A percentile compares a stretch with the other conserved stretches of the same genome.
phyloP scores from a whole-genome alignment of 371 early-diverging fungal genomes.

The Mucor racemosus region DNA sequence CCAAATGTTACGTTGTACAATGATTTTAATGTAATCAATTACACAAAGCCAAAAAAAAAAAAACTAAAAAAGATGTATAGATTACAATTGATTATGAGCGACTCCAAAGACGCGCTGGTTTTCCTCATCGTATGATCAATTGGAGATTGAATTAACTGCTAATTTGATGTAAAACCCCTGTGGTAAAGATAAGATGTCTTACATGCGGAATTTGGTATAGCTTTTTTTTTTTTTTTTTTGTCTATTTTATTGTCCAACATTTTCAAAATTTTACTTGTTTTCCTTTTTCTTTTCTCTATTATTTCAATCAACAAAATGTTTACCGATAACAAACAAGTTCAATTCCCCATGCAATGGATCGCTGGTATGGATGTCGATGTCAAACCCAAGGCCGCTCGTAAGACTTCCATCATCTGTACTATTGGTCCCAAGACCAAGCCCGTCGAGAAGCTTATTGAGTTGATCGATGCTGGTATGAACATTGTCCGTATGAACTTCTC shows the following conservation, averaged over 20 bases:
- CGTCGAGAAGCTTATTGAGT: slow-evolving; percentile 80
- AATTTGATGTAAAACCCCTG: slow-evolving; percentile 30
- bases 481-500: slow-evolving; percentile 95
- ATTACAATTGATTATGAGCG: slow-evolving; percentile 14
- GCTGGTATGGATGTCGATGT: slow-evolving; percentile 69
- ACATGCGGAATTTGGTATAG: slow-evolving; percentile 13
- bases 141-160: slow-evolving; percentile 23
- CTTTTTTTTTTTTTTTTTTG: slow-evolving; percentile 12
- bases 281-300: slow-evolving; percentile 9
- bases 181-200: slow-evolving; percentile 23
- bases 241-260: background rate
- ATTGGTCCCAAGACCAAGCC: slow-evolving; percentile 82
- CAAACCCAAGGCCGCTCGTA: slow-evolving; percentile 68
- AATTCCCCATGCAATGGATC: slow-evolving; percentile 72
- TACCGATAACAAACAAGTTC: slow-evolving; percentile 24
- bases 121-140: slow-evolving; percentile 14
- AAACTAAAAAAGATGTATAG: background rate
- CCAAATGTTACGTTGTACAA: slow-evolving; percentile 4
- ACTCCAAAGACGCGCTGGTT: slow-evolving; percentile 4
- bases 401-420: slow-evolving; percentile 86
- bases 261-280: background rate
- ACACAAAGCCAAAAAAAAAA: background rate
- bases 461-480: slow-evolving; percentile 92
- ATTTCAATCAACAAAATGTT: slow-evolving; percentile 22
- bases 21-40: slow-evolving; percentile 10